Base-by-base conservation (phyloP, 164 flowering plant species). In the Akebia trifoliata region DNA sequence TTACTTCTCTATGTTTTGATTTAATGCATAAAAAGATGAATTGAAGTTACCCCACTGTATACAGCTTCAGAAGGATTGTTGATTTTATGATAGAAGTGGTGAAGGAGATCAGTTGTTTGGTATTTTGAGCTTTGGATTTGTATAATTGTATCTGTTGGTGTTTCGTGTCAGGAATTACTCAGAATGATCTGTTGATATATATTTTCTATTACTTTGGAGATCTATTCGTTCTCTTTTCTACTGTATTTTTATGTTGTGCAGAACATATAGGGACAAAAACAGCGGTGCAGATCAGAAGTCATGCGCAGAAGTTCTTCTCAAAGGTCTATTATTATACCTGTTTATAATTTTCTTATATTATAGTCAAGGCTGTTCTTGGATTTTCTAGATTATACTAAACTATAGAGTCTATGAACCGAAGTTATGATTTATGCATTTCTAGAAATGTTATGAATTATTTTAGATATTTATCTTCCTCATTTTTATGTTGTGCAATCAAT, bases 251-350 rank as follows among this genome's bases (percentile, higher is more conserved):
- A 24, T 71, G 74, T 17, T 69, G 20, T 55, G 75, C 85, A 93
- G 97, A 87, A 69, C 96, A 90, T 78, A 82, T 93, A 44, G 99
- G 99, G 60, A 90, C 96, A 46, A 93, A 93, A 79, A 87, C 96
- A 26, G 97, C 97, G 40, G 96, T 93, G 71, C 99, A 93, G 84
- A 93, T 93, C 61, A 80, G 99, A 76, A 92, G 98, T 69, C 98
- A 92, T 78, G 98, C 98, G 38, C 98, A 92, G 62, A 92, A 92
- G 63, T 93, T 93, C 73, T 93, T 93, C 73, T 75, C 97, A 60
- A 93, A 93, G 97, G 99, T 93, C 73, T 70, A 57, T 69, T 34
- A 71, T n/a, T n/a, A 65, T 81, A 71, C 70, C 83, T 63, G 76
- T 69, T 69, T 40, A 54, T 57, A 59, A 34, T 69, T 45, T 54